These are phyloP conservation scores for Meripilus lineatus DNA, from an alignment of 1,284 basidiomycete species.

Conservation along the genomic window DNA sequence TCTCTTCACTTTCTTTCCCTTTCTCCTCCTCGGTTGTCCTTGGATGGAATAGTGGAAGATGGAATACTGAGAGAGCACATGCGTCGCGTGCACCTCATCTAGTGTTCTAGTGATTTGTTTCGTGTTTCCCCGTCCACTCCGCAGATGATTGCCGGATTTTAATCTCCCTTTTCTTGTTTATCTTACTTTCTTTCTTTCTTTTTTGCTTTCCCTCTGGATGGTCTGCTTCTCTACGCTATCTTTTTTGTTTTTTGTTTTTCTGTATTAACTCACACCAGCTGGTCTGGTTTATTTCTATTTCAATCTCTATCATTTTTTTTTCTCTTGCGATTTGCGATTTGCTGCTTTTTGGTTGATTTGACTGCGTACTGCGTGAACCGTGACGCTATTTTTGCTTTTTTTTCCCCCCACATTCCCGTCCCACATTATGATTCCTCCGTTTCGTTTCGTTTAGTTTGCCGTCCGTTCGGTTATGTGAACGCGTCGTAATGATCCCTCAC, in stretches of 20 bases:
- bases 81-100: conserved; percentile 4
- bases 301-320: background rate
- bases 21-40: background rate
- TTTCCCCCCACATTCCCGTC: no score
- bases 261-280: no score
- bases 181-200: background rate
- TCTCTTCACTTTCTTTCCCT: background rate
- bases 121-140: background rate
- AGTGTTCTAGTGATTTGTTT: background rate
- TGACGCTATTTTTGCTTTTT: no score
- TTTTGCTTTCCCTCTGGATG: background rate
- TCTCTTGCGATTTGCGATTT: background rate
- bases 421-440: no score
- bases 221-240: background rate
- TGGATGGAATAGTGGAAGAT: conserved; percentile 1
- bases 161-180: background rate
- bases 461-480: no score
- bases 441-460: no score
- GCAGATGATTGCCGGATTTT: background rate
- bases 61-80: conserved; percentile 1
- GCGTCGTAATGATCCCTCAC: no score
- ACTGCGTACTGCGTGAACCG: no score
- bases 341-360: background rate
- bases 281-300: background rate
- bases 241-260: background rate